Evolutionary conservation across 75 land plant species (phyloP), one percentile per base, ranked within the genome.

Genomic region (Selaginella tamariscina): DNA sequence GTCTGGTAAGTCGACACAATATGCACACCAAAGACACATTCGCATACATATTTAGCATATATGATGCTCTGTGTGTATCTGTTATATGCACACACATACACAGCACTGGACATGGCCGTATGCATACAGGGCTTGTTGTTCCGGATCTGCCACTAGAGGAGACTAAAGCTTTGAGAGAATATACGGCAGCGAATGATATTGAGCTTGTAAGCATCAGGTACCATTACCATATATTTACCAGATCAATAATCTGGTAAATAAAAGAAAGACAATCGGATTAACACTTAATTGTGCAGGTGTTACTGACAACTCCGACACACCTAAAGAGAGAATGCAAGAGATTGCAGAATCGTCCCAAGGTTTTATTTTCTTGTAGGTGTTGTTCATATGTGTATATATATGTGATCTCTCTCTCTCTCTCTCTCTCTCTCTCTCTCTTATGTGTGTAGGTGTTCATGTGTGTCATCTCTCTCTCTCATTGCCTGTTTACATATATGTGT

Each of bases 91-190:
- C n/a, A n/a, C n/a, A n/a, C n/a, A n/a, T n/a, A n/a, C n/a, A n/a
- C n/a, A n/a, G n/a, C n/a, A n/a, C n/a, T n/a, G n/a, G n/a, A n/a
- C n/a, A n/a, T n/a, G n/a, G n/a, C n/a, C n/a, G n/a, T n/a, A n/a
- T n/a, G n/a, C n/a, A 59, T 73, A 27, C 74, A 92, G 97, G 98
- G 54, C 82, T 93, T 72, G 84, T 93, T 59, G 89, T 93, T 27
- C 98, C 98, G 29, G 98, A 93, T 82, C 81, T 93, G 54, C 98
- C 98, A 22, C 71, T 88, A 5, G 98, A 93, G 55, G 98, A 93
- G 76, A 86, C 94, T 65, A 77, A 71, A 31, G 65, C 60, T 1
- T 73, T 93, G 59, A 82, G 91, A 65, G 78, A 70, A 32, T 77
- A 77, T 56, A 73, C 93, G 56, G 5, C 75, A 22, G 75, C 74